phyloP scores from a whole-genome alignment of 2,329 filamentous ascomycete species.

The Clarireedia hainanense region DNA sequence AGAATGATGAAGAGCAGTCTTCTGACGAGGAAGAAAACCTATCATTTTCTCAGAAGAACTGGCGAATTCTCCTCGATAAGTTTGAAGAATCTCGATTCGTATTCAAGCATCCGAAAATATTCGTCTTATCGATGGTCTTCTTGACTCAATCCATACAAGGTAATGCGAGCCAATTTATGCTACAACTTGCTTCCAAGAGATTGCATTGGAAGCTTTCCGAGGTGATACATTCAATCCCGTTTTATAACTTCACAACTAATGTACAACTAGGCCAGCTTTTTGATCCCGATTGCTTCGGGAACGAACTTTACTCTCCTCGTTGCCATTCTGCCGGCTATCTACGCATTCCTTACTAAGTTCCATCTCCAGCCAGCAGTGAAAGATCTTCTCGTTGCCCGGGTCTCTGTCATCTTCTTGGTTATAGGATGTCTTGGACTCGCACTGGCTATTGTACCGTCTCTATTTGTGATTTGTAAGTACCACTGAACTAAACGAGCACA shows the following conservation, averaged over 20 bases:
- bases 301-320: slow-evolving; percentile 13
- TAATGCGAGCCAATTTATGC: slow-evolving; percentile 28
- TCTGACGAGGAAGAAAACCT: background rate
- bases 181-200: slow-evolving; percentile 42
- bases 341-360: slow-evolving; percentile 6
- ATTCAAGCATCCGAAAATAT: slow-evolving; percentile 14
- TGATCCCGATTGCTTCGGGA: slow-evolving; percentile 13
- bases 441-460: background rate
- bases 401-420: slow-evolving; percentile 16
- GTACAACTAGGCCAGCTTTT: slow-evolving; percentile 10
- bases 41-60: background rate
- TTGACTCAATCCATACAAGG: slow-evolving; percentile 5
- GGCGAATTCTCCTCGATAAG: background rate
- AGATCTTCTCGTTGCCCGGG: slow-evolving; percentile 24
- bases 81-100: slow-evolving; percentile 16
- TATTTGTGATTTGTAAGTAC: slow-evolving; percentile 11
- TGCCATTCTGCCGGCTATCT: slow-evolving; percentile 12
- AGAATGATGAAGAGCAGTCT: background rate
- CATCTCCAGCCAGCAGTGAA: slow-evolving; percentile 4
- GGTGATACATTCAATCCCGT: slow-evolving; percentile 17
- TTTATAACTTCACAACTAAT: background rate
- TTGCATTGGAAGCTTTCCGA: slow-evolving; percentile 39
- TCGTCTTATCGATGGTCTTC: slow-evolving; percentile 8
- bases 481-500: background rate
- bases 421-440: slow-evolving; percentile 10